These are phyloP conservation scores for Amorphotheca resinae DNA, from an alignment of 495 filamentous ascomycete genomes.

Conservation along the genomic window DNA sequence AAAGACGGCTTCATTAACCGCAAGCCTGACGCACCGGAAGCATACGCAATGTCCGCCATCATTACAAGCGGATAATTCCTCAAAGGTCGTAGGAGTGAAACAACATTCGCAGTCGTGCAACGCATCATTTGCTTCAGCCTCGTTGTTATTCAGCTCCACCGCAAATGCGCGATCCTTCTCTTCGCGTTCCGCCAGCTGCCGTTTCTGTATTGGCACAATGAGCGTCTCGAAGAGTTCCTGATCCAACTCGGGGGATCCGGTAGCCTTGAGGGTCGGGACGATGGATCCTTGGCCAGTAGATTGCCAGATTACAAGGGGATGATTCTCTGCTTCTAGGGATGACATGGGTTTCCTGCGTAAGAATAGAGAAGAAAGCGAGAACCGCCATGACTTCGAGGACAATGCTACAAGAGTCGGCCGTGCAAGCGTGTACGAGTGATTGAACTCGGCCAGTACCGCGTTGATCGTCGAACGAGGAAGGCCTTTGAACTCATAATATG, in stretches of 20 bases:
- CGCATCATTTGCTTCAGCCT: slow-evolving; percentile 58
- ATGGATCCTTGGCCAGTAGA: slow-evolving; percentile 34
- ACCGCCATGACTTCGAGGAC: slow-evolving; percentile 74
- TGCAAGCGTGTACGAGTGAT: slow-evolving; percentile 74
- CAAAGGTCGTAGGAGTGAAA: slow-evolving; percentile 63
- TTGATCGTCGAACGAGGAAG: slow-evolving; percentile 70
- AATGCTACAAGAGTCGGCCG: slow-evolving; percentile 63
- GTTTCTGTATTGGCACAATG: slow-evolving; percentile 48
- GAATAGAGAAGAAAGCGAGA: slow-evolving; percentile 62
- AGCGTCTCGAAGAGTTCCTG: slow-evolving; percentile 58
- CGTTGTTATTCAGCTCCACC: slow-evolving; percentile 52
- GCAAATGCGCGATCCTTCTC: slow-evolving; percentile 51
- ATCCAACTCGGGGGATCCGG: slow-evolving; percentile 69
- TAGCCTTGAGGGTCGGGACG: slow-evolving; percentile 51
- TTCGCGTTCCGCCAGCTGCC: slow-evolving; percentile 43
- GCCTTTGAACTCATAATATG: slow-evolving; percentile 69
- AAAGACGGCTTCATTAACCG: slow-evolving; percentile 74
- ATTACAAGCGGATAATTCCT: slow-evolving; percentile 67
- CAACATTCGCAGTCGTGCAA: slow-evolving; percentile 89
- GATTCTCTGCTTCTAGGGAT: slow-evolving; percentile 36
- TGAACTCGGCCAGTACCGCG: slow-evolving; percentile 81
- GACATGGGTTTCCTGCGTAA: slow-evolving; percentile 53
- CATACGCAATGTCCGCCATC: slow-evolving; percentile 69
- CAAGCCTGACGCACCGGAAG: slow-evolving; percentile 67
- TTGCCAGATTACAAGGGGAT: slow-evolving; percentile 56